A percentile compares a stretch with the other conserved stretches of the same genome.
phyloP scores from a whole-genome alignment of 345 rosid species.

The Populus simonii region DNA sequence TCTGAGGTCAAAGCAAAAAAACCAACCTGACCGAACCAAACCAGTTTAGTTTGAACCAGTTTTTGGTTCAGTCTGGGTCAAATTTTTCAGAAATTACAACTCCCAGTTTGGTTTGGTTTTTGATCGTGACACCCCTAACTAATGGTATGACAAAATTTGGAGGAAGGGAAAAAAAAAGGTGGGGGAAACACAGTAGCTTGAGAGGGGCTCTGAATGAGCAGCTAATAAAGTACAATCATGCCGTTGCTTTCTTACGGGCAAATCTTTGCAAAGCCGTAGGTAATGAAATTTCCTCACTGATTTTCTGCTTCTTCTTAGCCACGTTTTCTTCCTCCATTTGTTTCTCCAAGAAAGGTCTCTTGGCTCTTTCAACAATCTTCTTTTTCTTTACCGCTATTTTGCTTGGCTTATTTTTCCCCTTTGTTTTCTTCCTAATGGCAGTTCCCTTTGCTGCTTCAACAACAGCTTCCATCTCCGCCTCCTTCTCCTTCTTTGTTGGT shows the following conservation, averaged over 20 bases:
- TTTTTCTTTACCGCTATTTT: conserved; percentile 61
- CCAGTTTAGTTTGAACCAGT: no score
- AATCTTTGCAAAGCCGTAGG: conserved; percentile 63
- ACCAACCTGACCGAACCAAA: no score
- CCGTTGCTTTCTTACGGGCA: conserved; percentile 29
- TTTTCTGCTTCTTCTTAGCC: conserved; percentile 57
- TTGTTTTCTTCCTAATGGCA: conserved; percentile 65
- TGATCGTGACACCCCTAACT: no score
- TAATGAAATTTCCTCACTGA: conserved; percentile 39
- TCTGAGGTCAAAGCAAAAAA: no score
- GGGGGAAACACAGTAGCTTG: background rate
- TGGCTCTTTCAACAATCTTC: conserved; percentile 48
- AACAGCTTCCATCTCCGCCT: conserved; percentile 66
- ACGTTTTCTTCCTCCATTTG: conserved; percentile 23
- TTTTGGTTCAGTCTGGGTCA: no score
- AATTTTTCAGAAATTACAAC: no score
- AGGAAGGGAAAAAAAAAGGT: background rate
- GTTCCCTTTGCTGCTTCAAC: conserved; percentile 51
- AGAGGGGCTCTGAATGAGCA: background rate
- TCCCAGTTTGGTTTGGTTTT: no score
- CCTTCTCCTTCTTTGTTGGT: conserved; percentile 49
- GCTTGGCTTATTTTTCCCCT: conserved; percentile 80
- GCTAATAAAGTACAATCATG: background rate
- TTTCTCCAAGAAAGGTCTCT: conserved; percentile 70
- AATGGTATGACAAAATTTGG: background rate